Evolutionary conservation across 306 rosid genomes (phyloP), one percentile per base, ranked within the genome.

Genomic region (Ammopiptanthus mongolicus): DNA sequence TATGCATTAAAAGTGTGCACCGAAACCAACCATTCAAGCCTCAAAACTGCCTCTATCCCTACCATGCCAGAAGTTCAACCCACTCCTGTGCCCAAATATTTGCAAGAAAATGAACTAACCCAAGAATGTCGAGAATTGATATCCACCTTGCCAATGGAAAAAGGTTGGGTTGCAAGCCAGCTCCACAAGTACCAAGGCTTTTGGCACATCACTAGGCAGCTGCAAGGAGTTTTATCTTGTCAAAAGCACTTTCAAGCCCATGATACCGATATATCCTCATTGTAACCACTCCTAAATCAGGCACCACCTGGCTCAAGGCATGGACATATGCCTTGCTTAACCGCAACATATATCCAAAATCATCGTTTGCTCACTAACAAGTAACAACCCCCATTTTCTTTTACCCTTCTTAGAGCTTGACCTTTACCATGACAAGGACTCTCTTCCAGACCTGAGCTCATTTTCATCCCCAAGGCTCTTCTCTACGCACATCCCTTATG

Each of bases 241-340:
- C 82, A 84, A 22, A 75, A 72, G n/a, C 78, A 86, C 76, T 86
- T 84, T 53, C 58, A 76, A 37, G 62, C 86, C 8, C 65, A 19
- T 0, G 73, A 81, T 11, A 11, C 80, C 0, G 87, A 83, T 60
- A 83, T 60, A 37, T 86, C 18, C 18, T 86, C 65, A 82, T 83
- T 5, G 78, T 72, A 8, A 51, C 82, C 13, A 15, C 56, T 59
- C 87, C 80, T 10, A 87, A 84, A 68, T 51, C 81, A 0, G 88
- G 90, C 13, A 84, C 86, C 37, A 87, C 84, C 0, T 87, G 90
- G 90, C 77, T 81, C 14, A 84, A 84, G 57, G 85, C 88, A 3
- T 33, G 84, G 8, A 7, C 53, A 10, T 87, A 81, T 36, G 55
- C 86, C 2, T 19, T 72, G 0, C 39, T 81, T 0, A 84, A 81